Conservation (phyloP, 768 basidiomycete genomes). For the Mrakia gelida region DNA sequence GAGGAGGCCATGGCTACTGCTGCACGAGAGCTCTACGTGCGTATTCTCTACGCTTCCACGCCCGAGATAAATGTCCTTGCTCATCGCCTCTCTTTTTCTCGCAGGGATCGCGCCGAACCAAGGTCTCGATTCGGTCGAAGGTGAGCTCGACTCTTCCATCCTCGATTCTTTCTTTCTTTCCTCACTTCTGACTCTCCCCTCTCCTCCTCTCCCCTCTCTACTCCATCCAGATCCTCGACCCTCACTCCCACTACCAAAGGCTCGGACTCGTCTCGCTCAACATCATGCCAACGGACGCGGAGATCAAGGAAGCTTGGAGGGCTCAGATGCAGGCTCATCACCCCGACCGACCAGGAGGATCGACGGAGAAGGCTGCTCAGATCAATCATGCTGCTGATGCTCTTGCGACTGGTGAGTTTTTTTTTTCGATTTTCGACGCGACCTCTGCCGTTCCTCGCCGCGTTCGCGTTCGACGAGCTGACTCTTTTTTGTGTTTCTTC, state of each 20-base stretch:
- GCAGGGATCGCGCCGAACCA: background rate
- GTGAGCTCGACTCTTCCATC: background rate
- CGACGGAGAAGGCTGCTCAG: constrained; percentile 12
- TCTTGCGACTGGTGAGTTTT: background rate
- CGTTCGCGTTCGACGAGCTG: background rate
- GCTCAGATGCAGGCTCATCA: constrained; percentile 8
- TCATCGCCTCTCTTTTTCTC: background rate
- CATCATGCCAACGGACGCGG: constrained; percentile 4
- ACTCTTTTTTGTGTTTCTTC: background rate
- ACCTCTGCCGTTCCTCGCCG: too few relatives aligned
- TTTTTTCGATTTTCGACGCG: too few relatives aligned
- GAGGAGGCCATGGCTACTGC: constrained; percentile 15
- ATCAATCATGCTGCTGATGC: constrained; percentile 13
- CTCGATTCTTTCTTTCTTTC: background rate
- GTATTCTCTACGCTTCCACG: background rate
- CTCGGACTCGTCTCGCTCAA: constrained; percentile 1
- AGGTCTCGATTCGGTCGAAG: background rate
- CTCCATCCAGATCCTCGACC: constrained; percentile 6
- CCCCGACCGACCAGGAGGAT: constrained; percentile 22
- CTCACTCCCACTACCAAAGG: background rate
- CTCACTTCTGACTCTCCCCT: background rate
- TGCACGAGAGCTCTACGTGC: background rate
- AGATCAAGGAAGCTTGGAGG: constrained; percentile 14
- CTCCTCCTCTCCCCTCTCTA: background rate
- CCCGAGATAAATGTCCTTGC: background rate